These are phyloP conservation scores for Podila verticillata DNA, from an alignment of 192 early-diverging fungal genomes.

Conservation along the genomic window DNA sequence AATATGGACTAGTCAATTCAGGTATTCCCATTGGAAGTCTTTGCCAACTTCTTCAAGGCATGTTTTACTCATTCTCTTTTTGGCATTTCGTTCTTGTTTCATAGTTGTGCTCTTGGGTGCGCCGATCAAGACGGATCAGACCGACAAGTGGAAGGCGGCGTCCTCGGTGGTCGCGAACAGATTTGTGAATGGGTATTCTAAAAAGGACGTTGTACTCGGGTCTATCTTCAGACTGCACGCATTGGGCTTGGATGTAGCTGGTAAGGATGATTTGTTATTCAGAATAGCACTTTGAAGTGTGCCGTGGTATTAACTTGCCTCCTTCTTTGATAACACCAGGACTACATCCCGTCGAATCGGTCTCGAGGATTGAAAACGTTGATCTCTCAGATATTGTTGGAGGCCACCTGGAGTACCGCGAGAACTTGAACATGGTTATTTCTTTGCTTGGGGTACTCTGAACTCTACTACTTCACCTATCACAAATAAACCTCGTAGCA, in stretches of 20 bases:
- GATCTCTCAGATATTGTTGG: slow-evolving; percentile 55
- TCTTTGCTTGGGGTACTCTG: slow-evolving; percentile 39
- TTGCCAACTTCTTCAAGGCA: not conserved
- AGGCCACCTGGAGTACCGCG: slow-evolving; percentile 60
- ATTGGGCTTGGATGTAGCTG: slow-evolving; percentile 57
- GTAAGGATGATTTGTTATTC: not conserved
- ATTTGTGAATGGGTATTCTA: slow-evolving; percentile 65
- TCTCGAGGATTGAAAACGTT: slow-evolving; percentile 58
- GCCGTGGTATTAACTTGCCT: not conserved
- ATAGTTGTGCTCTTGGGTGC: slow-evolving; percentile 64
- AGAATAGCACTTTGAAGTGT: not conserved
- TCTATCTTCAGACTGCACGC: slow-evolving; percentile 64
- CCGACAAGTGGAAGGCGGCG: slow-evolving; percentile 52
- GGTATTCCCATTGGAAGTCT: slow-evolving; percentile 21
- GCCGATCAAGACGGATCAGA: slow-evolving; percentile 55
- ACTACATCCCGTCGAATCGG: slow-evolving; percentile 44
- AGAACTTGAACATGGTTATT: slow-evolving; percentile 48
- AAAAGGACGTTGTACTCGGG: slow-evolving; percentile 63
- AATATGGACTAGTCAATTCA: slow-evolving; percentile 58
- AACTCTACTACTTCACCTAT: too few species aligned
- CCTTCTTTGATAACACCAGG: not conserved
- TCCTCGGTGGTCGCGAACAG: slow-evolving; percentile 55
- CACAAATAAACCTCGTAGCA: too few species aligned
- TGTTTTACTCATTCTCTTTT: not conserved
- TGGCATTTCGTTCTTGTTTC: not conserved